A percentile compares a stretch with the other conserved stretches of the same genome.
These are phyloP conservation scores for Metschnikowia similis DNA, from an alignment of 805 yeast genomes.

Conservation along the genomic window DNA sequence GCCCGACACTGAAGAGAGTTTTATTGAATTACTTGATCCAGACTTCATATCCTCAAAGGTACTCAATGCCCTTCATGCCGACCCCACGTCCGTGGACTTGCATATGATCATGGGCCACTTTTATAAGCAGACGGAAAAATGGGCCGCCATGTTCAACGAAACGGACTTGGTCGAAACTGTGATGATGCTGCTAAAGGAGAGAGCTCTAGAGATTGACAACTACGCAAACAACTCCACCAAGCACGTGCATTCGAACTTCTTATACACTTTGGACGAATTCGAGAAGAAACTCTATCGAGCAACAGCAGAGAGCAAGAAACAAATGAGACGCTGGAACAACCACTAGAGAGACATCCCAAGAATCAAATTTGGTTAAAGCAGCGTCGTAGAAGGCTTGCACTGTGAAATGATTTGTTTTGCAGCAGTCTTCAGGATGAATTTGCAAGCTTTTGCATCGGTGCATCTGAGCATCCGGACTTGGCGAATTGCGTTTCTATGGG, in stretches of 20 bases:
- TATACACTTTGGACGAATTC: constrained; percentile 68
- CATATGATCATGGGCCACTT: constrained; percentile 63
- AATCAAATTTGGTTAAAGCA: no score
- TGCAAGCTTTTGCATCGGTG: no score
- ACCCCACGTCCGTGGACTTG: constrained; percentile 61
- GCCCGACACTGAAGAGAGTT: constrained; percentile 43
- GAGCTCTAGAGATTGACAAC: constrained; percentile 72
- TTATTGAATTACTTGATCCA: constrained; percentile 68
- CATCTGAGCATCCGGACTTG: no score
- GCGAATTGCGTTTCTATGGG: background rate
- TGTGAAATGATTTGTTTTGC: no score
- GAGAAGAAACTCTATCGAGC: constrained; percentile 58
- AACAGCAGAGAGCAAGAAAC: constrained; percentile 46
- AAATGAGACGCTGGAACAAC: constrained; percentile 36
- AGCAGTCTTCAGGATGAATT: no score
- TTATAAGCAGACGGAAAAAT: constrained; percentile 65
- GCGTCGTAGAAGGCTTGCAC: no score
- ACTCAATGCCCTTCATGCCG: constrained; percentile 77
- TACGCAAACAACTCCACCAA: constrained; percentile 53
- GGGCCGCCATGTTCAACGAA: constrained; percentile 73
- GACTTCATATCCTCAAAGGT: constrained; percentile 62
- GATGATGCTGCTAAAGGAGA: constrained; percentile 51
- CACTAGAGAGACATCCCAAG: background rate
- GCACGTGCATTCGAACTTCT: constrained; percentile 48
- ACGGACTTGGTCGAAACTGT: constrained; percentile 51